Evolutionary conservation across 306 rosid genomes (phyloP).

Genomic region (Fragaria iinumae): DNA sequence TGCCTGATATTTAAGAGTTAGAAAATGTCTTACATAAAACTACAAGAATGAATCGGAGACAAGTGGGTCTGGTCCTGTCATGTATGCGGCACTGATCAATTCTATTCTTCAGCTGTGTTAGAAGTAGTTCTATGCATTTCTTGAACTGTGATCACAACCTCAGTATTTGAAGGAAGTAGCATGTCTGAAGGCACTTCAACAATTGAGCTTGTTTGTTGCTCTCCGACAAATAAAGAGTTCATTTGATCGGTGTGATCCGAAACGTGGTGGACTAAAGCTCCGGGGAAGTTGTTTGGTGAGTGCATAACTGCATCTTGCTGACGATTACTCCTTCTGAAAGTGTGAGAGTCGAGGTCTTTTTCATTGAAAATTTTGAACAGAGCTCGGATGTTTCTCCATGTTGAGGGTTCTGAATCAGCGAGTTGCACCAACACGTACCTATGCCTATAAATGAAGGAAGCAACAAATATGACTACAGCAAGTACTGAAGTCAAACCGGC

Average conservation of each 20-base stretch:
- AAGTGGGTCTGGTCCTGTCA: background rate
- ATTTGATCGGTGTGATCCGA: background rate
- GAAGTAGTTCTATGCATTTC: background rate
- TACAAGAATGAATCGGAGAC: background rate
- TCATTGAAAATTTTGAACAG: constrained; percentile 25
- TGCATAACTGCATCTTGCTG: background rate
- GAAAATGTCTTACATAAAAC: background rate
- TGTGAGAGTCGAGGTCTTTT: constrained; percentile 15
- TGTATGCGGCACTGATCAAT: background rate
- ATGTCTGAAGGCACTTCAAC: background rate
- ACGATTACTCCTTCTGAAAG: background rate
- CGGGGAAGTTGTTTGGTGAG: background rate
- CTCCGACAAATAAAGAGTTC: background rate
- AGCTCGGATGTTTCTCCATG: constrained; percentile 29
- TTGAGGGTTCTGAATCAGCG: constrained; percentile 20
- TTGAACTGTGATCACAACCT: background rate
- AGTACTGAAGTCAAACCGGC: constrained; percentile 36
- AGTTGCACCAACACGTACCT: constrained; percentile 25
- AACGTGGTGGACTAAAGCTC: background rate
- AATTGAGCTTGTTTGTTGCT: background rate
- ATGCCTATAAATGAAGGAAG: constrained; percentile 35
- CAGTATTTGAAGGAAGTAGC: background rate
- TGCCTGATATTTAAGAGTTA: too few species aligned
- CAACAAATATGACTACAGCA: constrained; percentile 32
- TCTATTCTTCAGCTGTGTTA: background rate